Base-by-base conservation (phyloP, 352 stramenopile genomes). In the Globisporangium cederbergense region DNA sequence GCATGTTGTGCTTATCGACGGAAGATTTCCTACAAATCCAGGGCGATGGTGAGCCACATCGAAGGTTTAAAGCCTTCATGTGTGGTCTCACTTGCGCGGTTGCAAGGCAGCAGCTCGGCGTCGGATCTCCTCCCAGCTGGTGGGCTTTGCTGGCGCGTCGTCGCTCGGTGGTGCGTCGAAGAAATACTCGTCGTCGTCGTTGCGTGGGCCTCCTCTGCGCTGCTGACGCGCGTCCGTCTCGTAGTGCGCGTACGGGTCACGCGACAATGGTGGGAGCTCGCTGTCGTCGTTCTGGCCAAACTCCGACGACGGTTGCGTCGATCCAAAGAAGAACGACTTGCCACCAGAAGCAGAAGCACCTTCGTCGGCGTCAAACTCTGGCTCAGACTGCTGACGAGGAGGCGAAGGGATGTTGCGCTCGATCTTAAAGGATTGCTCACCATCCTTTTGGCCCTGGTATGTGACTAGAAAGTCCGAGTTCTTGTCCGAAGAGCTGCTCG, bases 71-170 rank as follows among this genome's bases (percentile, higher is more conserved):
- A n/a, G 13, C 16, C 18, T 7, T 34, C 36, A 20, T 28, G 25
- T 28, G 25, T 28, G 1, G 25, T 54, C 54, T 86, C 62, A 91
- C 66, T 89, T 88, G 51, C 72, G 65, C 20, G 55, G 32, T 10
- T 77, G 69, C 14, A 77, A 52, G n/a, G 30, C 63, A 34, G 78
- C 73, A 52, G 78, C 78, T 11, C 79, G 85, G 53, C 78, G 76
- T 42, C 85, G 83, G 30, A 94, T 83, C 32, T 94, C 83, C 46
- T 94, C 83, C 85, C 85, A 94, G 8, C 83, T 89, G 13, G 81
- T 91, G 8, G 74, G 71, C 42, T 88, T 82, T 22, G 43, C 57
- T 2, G 58, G 53, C 16, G 56, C 40, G 9, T 83, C 70, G 2
- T 78, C 59, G 20, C 60, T 73, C 8, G 58, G 40, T n/a, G 66